Conservation (phyloP, 805 yeast species). For the Wickerhamomyces rabaulensis region DNA sequence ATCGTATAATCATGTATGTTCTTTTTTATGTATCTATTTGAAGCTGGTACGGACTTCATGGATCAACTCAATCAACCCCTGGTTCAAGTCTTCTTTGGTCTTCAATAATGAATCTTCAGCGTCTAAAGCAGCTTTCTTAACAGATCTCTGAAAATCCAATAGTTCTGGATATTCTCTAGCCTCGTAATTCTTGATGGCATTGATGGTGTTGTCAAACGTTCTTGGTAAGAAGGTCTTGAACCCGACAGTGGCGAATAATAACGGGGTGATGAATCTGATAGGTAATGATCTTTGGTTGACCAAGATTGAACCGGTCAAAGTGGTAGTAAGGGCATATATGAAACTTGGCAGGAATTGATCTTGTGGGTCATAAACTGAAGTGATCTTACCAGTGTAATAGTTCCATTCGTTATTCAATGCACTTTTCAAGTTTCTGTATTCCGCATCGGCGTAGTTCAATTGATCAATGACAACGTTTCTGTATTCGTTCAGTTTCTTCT, state of each 20-base stretch:
- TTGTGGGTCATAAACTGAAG: constrained; percentile 22
- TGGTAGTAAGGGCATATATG: constrained; percentile 48
- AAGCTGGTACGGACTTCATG: constrained; percentile 18
- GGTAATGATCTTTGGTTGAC: constrained; percentile 43
- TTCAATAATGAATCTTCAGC: constrained; percentile 11
- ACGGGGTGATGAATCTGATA: constrained; percentile 46
- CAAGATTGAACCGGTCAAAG: constrained; percentile 53
- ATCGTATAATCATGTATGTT: neutral
- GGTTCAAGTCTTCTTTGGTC: constrained; percentile 8
- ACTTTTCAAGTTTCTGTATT: constrained; percentile 21
- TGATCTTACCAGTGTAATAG: constrained; percentile 9
- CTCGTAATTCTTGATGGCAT: constrained; percentile 26
- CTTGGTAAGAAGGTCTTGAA: constrained; percentile 46
- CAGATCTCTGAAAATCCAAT: constrained; percentile 20
- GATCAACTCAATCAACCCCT: constrained; percentile 13
- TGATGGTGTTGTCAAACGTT: constrained; percentile 32
- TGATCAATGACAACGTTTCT: constrained; percentile 15
- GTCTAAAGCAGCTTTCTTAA: constrained; percentile 15
- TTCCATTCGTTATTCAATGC: constrained; percentile 21
- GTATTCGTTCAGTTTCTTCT: constrained; percentile 11
- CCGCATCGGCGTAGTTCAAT: constrained; percentile 17
- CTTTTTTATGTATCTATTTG: neutral
- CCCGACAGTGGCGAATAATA: constrained; percentile 41
- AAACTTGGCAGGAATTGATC: constrained; percentile 42
- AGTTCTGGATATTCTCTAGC: constrained; percentile 34